phyloP scores from a whole-genome alignment of 164 flowering plant species.

The Stephania japonica region DNA sequence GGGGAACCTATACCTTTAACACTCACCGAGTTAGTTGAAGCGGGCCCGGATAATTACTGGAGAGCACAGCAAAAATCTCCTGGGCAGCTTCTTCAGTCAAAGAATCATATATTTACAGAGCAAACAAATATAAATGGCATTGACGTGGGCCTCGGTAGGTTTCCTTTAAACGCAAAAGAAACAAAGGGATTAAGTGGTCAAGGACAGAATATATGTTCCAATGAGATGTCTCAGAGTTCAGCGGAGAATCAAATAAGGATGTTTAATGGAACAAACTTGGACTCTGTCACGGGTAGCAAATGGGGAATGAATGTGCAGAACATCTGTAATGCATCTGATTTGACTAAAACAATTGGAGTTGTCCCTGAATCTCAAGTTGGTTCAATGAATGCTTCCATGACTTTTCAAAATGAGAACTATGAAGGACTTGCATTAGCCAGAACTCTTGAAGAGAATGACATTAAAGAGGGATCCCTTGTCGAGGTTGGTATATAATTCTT shows the following conservation, averaged over 20 bases:
- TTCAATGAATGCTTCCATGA: slow-evolving; percentile 16
- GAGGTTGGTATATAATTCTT: slow-evolving; percentile 50
- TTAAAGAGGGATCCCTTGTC: slow-evolving; percentile 66
- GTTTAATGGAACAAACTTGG: slow-evolving; percentile 26
- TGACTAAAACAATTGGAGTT: slow-evolving; percentile 27
- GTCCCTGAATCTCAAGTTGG: slow-evolving; percentile 36
- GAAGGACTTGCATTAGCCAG: slow-evolving; percentile 16
- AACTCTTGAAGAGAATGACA: slow-evolving; percentile 23
- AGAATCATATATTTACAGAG: slow-evolving; percentile 11
- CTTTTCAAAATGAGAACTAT: slow-evolving; percentile 15
- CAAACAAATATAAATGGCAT: slow-evolving; percentile 9
- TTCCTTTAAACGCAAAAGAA: slow-evolving; percentile 24
- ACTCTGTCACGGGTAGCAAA: slow-evolving; percentile 25
- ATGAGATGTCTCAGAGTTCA: slow-evolving; percentile 18
- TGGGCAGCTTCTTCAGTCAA: slow-evolving; percentile 21
- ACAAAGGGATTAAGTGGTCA: not conserved
- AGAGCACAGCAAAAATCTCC: slow-evolving; percentile 30
- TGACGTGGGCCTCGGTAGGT: slow-evolving; percentile 18
- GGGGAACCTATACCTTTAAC: slow-evolving; percentile 69
- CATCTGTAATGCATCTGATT: slow-evolving; percentile 25
- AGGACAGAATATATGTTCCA: slow-evolving; percentile 19
- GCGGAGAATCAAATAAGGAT: slow-evolving; percentile 20
- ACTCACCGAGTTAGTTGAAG: slow-evolving; percentile 42
- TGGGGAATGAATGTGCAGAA: slow-evolving; percentile 28
- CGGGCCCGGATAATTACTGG: slow-evolving; percentile 72